Evolutionary conservation across 768 basidiomycete species (phyloP).

Genomic region (Pisolithus microcarpus): DNA sequence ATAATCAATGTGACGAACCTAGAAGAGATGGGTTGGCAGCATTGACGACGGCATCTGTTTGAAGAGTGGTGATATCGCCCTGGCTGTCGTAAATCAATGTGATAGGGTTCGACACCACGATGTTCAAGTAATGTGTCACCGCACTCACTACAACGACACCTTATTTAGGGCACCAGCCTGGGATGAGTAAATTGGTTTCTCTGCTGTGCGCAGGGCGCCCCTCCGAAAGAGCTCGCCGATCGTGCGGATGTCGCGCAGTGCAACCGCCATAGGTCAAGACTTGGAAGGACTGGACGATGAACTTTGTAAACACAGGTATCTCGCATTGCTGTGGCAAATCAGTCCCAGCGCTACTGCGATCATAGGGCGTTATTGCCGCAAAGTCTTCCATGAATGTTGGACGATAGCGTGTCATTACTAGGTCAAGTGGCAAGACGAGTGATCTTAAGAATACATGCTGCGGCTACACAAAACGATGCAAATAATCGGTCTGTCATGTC

Average conservation of each 20-base stretch:
- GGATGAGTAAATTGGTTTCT: constrained; percentile 32
- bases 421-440: no score
- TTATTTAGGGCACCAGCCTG: constrained; percentile 39
- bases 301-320: no score
- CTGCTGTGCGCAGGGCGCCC: constrained; percentile 30
- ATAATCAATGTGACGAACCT: constrained; percentile 36
- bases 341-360: not conserved
- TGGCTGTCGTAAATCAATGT: constrained; percentile 43
- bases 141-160: constrained; percentile 62
- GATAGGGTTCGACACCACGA: not conserved
- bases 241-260: constrained; percentile 47
- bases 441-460: not conserved
- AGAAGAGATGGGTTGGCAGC: constrained; percentile 70
- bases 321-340: not conserved
- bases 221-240: constrained; percentile 47
- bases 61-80: constrained; percentile 70
- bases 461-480: not conserved
- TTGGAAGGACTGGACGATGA: not conserved
- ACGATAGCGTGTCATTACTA: no score
- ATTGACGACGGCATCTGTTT: constrained; percentile 72
- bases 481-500: no score
- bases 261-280: constrained; percentile 11
- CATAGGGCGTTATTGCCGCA: no score
- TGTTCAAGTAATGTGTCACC: not conserved
- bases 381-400: no score